Evolutionary conservation across 495 filamentous ascomycete genomes (phyloP).

Genomic region (Lophium mytilinum): DNA sequence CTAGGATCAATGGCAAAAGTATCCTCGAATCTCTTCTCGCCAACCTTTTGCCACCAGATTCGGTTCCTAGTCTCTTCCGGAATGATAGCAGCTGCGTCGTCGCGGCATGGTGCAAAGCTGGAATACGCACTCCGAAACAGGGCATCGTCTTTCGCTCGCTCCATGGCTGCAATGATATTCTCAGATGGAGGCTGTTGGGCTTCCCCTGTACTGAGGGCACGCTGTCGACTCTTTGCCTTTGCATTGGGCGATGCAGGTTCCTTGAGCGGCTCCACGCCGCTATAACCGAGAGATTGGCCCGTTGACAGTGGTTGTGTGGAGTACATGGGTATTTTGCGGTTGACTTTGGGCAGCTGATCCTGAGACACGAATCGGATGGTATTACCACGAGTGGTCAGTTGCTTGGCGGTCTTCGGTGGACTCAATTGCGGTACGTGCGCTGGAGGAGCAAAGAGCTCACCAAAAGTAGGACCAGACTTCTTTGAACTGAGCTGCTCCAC

Average conservation of each 20-base stretch:
- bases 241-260: conserved; percentile 49
- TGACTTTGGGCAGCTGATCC: conserved; percentile 41
- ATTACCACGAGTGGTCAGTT: conserved; percentile 49
- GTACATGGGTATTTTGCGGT: conserved; percentile 43
- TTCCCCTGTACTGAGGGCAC: conserved; percentile 61
- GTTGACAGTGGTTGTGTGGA: conserved; percentile 46
- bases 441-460: conserved; percentile 72
- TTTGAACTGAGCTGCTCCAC: conserved; percentile 30
- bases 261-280: conserved; percentile 40
- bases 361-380: conserved; percentile 51
- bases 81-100: conserved; percentile 68
- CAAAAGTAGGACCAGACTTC: conserved; percentile 56
- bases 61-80: conserved; percentile 60
- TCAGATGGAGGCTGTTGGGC: conserved; percentile 42
- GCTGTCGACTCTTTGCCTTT: conserved; percentile 61
- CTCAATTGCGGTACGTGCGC: conserved; percentile 56
- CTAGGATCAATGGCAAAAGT: conserved; percentile 43
- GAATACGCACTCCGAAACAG: conserved; percentile 78
- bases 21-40: conserved; percentile 50
- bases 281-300: conserved; percentile 63
- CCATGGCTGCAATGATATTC: conserved; percentile 40
- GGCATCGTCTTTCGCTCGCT: conserved; percentile 59
- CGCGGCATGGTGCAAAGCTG: conserved; percentile 75
- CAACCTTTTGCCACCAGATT: conserved; percentile 82
- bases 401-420: conserved; percentile 62